These are phyloP conservation scores for Beauveria rudraprayagi DNA, from an alignment of 2,329 filamentous ascomycete genomes.

Conservation along the genomic window DNA sequence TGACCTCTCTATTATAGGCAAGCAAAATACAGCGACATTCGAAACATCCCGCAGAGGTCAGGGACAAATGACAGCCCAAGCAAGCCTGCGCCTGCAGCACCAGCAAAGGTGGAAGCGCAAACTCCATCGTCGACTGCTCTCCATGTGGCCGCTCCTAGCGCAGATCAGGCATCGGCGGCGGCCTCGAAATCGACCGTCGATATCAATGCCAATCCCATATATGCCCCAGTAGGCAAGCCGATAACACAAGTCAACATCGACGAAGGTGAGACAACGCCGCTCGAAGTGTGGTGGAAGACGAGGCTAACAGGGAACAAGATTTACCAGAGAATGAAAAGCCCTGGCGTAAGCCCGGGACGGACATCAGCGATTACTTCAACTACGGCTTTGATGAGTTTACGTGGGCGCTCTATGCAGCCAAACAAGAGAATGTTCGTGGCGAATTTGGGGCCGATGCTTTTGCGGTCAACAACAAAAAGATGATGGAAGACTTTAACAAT, in stretches of 20 bases:
- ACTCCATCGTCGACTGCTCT: conserved; percentile 23
- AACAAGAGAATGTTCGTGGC: conserved; percentile 70
- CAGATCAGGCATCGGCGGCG: conserved; percentile 51
- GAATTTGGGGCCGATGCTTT: conserved; percentile 64
- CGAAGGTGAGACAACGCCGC: conserved; percentile 35
- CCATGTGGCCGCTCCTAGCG: conserved; percentile 34
- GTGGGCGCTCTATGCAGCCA: conserved; percentile 88
- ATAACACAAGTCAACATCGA: conserved; percentile 70
- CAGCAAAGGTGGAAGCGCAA: conserved; percentile 29
- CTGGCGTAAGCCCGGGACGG: conserved; percentile 89
- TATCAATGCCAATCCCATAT: conserved; percentile 72
- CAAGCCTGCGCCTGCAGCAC: conserved; percentile 39
- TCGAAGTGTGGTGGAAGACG: neutral
- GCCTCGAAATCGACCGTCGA: conserved; percentile 77
- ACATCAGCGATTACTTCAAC: conserved; percentile 97
- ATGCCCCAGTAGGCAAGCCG: conserved; percentile 73
- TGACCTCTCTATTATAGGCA: conserved; percentile 32
- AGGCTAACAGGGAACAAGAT: conserved; percentile 30
- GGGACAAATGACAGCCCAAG: conserved; percentile 41
- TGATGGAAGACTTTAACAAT: conserved; percentile 60
- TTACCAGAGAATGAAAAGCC: conserved; percentile 80
- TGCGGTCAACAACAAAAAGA: conserved; percentile 65
- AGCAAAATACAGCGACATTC: conserved; percentile 56
- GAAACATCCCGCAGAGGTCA: conserved; percentile 55
- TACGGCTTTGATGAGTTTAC: conserved; percentile 99